Conservation (phyloP, 2,329 filamentous ascomycete genomes). For the Exophiala bonariae region DNA sequence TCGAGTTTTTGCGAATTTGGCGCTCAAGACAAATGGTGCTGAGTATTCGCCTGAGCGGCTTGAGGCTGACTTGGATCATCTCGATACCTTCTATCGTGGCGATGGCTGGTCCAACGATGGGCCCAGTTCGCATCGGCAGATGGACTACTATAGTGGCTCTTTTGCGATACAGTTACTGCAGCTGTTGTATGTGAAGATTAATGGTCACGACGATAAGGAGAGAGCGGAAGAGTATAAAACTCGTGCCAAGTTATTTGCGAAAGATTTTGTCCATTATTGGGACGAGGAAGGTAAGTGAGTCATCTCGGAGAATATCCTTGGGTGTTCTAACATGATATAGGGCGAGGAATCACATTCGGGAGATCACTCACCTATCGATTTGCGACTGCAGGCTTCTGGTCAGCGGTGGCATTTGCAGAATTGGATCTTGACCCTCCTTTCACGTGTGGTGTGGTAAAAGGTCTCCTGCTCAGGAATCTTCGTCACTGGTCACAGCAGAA, state of each 20-base stretch:
- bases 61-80: conserved; percentile 72
- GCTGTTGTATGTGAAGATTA: conserved; percentile 72
- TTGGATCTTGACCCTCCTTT: conserved; percentile 71
- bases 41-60: conserved; percentile 68
- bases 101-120: conserved; percentile 82
- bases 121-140: conserved; percentile 74
- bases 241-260: conserved; percentile 65
- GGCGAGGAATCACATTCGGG: conserved; percentile 73
- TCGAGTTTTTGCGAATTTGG: conserved; percentile 78
- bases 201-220: conserved; percentile 62
- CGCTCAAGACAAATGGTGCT: conserved; percentile 72
- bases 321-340: conserved; percentile 22
- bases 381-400: conserved; percentile 83
- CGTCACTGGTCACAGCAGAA: conserved; percentile 77
- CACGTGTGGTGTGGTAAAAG: conserved; percentile 78
- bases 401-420: conserved; percentile 72
- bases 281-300: conserved; percentile 58
- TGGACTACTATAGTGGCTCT: conserved; percentile 82
- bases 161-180: conserved; percentile 82
- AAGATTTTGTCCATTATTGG: conserved; percentile 75
- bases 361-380: conserved; percentile 80
- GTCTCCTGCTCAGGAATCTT: conserved; percentile 70
- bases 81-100: conserved; percentile 80
- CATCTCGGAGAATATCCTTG: not conserved
- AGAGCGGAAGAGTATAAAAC: conserved; percentile 69